Evolutionary conservation across 2,329 filamentous ascomycete genomes (phyloP).

Genomic region (Colletotrichum sp.): DNA sequence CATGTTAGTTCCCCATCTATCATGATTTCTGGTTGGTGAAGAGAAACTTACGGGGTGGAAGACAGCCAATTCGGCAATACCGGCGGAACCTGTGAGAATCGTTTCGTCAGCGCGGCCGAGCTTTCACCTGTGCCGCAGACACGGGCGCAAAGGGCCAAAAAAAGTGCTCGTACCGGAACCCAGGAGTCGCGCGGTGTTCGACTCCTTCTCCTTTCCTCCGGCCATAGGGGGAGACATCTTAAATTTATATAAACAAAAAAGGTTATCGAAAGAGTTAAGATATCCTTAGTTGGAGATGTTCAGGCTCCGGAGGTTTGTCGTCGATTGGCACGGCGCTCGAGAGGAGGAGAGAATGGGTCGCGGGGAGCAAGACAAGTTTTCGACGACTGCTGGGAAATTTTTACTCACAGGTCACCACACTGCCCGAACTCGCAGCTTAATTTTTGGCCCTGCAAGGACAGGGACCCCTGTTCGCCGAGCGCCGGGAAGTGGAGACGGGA

Average conservation of each 20-base stretch:
- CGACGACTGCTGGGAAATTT: constrained; percentile 19
- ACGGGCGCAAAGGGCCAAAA: not conserved
- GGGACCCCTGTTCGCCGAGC: constrained; percentile 8
- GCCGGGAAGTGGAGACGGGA: constrained; percentile 18
- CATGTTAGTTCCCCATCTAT: not conserved
- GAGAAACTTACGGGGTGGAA: constrained; percentile 78
- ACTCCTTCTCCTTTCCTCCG: constrained; percentile 74
- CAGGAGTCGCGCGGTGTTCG: constrained; percentile 83
- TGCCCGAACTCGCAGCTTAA: constrained; percentile 19
- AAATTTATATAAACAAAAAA: constrained; percentile 2
- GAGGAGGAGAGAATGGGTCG: not conserved
- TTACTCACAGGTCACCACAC: constrained; percentile 9
- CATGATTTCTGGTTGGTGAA: not conserved
- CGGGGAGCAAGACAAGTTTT: constrained; percentile 8
- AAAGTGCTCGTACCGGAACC: constrained; percentile 74
- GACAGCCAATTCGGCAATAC: constrained; percentile 90
- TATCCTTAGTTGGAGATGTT: not conserved
- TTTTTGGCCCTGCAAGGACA: constrained; percentile 16
- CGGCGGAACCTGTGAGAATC: constrained; percentile 76
- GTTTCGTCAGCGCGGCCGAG: constrained; percentile 15
- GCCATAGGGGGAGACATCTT: constrained; percentile 65
- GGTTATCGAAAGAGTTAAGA: not conserved
- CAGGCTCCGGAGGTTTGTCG: constrained; percentile 1
- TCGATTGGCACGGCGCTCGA: constrained; percentile 9
- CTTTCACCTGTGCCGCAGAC: not conserved